phyloP scores from a whole-genome alignment of 2,329 filamentous ascomycete species.

The Scortechinia acanthostroma region DNA sequence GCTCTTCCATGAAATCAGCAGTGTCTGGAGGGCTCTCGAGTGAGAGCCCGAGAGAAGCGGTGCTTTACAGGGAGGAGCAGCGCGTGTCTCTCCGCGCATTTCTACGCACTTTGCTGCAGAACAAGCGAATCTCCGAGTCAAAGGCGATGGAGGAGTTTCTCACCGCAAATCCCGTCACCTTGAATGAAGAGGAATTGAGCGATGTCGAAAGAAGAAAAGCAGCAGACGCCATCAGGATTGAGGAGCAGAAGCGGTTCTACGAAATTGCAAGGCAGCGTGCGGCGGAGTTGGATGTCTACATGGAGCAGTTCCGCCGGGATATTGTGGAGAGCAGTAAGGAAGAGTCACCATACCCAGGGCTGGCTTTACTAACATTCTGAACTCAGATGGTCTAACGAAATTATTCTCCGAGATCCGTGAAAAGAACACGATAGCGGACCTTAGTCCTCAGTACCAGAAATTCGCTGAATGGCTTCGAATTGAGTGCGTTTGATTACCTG shows the following conservation, averaged over 20 bases:
- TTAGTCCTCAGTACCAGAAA: conserved; percentile 93
- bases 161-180: conserved; percentile 61
- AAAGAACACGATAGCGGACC: conserved; percentile 77
- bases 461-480: conserved; percentile 98
- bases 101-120: conserved; percentile 75
- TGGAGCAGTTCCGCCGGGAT: conserved; percentile 68
- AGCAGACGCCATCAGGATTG: conserved; percentile 79
- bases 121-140: conserved; percentile 75
- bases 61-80: conserved; percentile 80
- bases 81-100: conserved; percentile 86
- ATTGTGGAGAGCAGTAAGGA: neutral
- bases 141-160: conserved; percentile 81
- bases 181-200: conserved; percentile 74
- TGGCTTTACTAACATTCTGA: conserved; percentile 25
- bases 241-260: conserved; percentile 91
- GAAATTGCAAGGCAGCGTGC: conserved; percentile 88
- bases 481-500: conserved; percentile 39
- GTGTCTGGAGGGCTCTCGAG: neutral
- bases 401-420: conserved; percentile 88
- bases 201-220: conserved; percentile 75
- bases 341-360: too few relatives aligned
- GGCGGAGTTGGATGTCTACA: conserved; percentile 89
- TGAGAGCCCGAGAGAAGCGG: conserved; percentile 27
- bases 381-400: conserved; percentile 77
- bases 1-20: conserved; percentile 15